Base-by-base conservation (phyloP, 1,139 yeast genomes). In the Yamadazyma aaseri region DNA sequence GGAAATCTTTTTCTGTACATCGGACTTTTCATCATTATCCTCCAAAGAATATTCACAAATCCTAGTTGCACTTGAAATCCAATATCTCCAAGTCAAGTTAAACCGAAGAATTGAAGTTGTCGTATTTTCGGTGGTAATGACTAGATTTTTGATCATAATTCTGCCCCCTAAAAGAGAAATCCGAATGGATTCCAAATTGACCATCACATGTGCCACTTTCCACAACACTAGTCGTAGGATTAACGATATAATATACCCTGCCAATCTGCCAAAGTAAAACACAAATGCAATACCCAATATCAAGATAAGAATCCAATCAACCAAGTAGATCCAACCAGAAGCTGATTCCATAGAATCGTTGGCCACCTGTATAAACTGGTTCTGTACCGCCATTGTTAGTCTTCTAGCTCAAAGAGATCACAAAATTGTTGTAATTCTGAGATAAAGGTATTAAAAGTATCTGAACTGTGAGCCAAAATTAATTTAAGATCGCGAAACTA, bases 11-110 rank as follows among this genome's bases (percentile, higher is more conserved):
- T 45, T 32, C 10, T 39, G 26, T 2, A 36, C n/a, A 17, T 17
- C 16, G 8, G 11, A 16, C 5, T 18, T 11, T 8, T 17, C 41
- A 5, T 30, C 31, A 1, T 29, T 31, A 26, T 58, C 61, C 34
- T 58, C 60, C 47, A 27, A 49, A 51, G 36, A 61, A 65, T 22
- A 22, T 22, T 67, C 73, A 1, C 81, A 67, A 24, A 65, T 50
- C 46, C 84, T 65, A 3, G 80, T 73, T 13, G 65, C 55, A 4
- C 65, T 63, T 35, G 86, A 50, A 13, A 69, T 63, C 97, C 97
- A 92, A 55, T 87, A 92, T 40, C 95, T 58, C 97, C 97, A 92
- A 0, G 95, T 86, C 20, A 92, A 54, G 44, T 79, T 76, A 3
- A 90, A 81, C 42, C 81, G 81, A 15, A 85, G 70, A 2, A 86